phyloP scores from a whole-genome alignment of 2,329 filamentous ascomycete species.

The Diplocarpon mali region DNA sequence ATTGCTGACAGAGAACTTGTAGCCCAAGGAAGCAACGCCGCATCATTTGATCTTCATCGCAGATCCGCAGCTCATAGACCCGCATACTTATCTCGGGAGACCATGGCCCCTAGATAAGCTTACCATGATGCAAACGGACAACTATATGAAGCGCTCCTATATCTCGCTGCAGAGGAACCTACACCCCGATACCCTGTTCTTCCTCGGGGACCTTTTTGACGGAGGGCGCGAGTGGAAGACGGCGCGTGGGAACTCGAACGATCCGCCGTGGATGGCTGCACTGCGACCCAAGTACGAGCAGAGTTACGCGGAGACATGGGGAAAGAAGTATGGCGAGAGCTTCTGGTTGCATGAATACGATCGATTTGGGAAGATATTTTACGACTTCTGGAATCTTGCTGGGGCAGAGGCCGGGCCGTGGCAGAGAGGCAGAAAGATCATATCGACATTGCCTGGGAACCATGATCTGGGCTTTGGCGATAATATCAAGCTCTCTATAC shows the following conservation, averaged over 20 bases:
- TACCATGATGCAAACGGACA: conserved; percentile 69
- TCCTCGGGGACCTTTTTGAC: conserved; percentile 90
- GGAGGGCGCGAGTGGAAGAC: conserved; percentile 93
- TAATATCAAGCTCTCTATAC: conserved; percentile 69
- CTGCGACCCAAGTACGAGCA: conserved; percentile 42
- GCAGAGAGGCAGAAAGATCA: conserved; percentile 62
- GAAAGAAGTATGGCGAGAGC: conserved; percentile 62
- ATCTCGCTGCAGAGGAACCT: conserved; percentile 63
- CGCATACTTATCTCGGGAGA: conserved; percentile 61
- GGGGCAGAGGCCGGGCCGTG: conserved; percentile 43
- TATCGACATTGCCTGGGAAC: conserved; percentile 83
- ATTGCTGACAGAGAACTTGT: conserved; percentile 14
- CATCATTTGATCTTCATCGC: conserved; percentile 63
- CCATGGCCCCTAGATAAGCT: conserved; percentile 59
- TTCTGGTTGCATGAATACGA: conserved; percentile 84
- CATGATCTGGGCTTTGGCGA: conserved; percentile 89
- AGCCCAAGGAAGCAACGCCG: conserved; percentile 70
- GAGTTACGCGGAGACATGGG: conserved; percentile 51
- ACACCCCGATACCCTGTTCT: conserved; percentile 78
- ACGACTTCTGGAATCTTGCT: conserved; percentile 53
- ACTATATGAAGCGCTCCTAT: conserved; percentile 79
- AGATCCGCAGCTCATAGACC: conserved; percentile 64
- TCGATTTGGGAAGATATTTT: conserved; percentile 79
- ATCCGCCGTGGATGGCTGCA: conserved; percentile 45
- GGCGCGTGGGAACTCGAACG: conserved; percentile 43